A percentile compares a stretch with the other conserved stretches of the same genome.
Conservation (phyloP, 2,329 filamentous ascomycete species). For the Aspergillus pseudoglaucus region DNA sequence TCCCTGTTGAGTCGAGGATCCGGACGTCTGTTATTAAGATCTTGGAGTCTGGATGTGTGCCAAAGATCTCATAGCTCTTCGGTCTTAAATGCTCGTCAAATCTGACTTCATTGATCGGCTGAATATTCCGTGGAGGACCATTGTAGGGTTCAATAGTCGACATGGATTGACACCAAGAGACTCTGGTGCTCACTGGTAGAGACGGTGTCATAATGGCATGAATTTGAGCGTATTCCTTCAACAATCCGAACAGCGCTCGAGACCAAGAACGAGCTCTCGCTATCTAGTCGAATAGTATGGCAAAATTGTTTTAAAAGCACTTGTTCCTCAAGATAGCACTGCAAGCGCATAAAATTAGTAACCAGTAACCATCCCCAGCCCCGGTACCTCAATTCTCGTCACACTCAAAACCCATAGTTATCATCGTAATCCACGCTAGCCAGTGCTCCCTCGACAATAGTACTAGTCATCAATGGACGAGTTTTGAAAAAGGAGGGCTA, state of each 20-base stretch:
- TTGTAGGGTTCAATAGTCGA: background rate
- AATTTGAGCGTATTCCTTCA: background rate
- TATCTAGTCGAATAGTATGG: too few species aligned
- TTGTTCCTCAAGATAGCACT: too few species aligned
- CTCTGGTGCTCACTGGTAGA: background rate
- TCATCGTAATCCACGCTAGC: background rate
- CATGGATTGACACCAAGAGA: background rate
- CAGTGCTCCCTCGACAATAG: background rate
- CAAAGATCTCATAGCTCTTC: background rate
- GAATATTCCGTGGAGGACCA: background rate
- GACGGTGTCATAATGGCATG: background rate
- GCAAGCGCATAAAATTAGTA: too few species aligned
- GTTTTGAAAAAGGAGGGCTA: background rate
- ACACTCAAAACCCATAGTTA: background rate
- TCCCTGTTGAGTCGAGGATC: conserved; percentile 37
- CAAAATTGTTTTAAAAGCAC: too few species aligned
- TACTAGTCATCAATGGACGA: background rate
- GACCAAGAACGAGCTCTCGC: too few species aligned
- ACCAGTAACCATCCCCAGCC: too few species aligned
- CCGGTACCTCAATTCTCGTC: background rate
- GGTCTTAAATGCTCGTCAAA: background rate
- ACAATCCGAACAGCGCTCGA: background rate
- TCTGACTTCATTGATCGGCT: background rate
- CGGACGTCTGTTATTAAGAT: conserved; percentile 14
- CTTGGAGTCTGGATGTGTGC: background rate